These are phyloP conservation scores for Lasiodiplodia citricola DNA, from an alignment of 2,329 filamentous ascomycete species.

Conservation along the genomic window DNA sequence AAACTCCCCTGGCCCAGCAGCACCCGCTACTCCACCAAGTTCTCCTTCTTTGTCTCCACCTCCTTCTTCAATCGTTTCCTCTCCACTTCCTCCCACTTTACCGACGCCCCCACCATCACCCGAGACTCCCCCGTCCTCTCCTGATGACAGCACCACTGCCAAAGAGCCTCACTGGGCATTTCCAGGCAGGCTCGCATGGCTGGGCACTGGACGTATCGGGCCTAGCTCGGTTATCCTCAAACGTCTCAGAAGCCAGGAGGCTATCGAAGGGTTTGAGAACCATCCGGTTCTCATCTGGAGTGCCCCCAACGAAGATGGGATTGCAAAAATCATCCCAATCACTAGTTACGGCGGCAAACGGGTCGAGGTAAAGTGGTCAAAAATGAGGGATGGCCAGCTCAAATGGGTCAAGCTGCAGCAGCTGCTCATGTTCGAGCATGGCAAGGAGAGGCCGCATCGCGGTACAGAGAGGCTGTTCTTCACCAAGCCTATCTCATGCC, in stretches of 20 bases:
- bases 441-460: background rate
- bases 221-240: background rate
- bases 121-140: background rate
- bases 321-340: conserved; percentile 1
- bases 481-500: background rate
- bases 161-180: background rate
- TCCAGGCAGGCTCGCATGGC: background rate
- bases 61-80: background rate
- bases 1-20: background rate
- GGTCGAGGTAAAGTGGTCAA: conserved; percentile 1
- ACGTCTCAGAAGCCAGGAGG: background rate
- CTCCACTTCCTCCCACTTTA: background rate
- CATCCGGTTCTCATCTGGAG: conserved; percentile 14
- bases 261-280: background rate
- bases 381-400: background rate
- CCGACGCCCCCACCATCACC: background rate
- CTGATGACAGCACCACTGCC: background rate
- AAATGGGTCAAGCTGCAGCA: background rate
- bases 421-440: background rate
- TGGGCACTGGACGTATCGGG: background rate
- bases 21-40: background rate
- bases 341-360: background rate
- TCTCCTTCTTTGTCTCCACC: background rate
- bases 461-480: background rate
- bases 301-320: background rate